phyloP scores from a whole-genome alignment of 495 filamentous ascomycete species.

The Penicillium waksmanii region DNA sequence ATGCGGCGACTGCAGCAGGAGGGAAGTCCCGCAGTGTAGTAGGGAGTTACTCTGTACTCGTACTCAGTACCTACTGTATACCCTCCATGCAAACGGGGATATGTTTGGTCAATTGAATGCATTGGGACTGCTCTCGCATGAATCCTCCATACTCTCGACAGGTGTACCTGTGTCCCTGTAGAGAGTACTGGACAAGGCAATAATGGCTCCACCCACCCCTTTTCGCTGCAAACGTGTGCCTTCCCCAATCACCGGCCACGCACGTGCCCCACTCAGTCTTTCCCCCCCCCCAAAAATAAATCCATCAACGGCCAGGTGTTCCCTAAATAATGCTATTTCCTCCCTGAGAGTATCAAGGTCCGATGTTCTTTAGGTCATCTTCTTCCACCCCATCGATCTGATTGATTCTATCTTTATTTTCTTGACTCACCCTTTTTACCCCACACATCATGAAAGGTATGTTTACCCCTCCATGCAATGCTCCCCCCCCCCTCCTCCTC shows the following conservation, averaged over 20 bases:
- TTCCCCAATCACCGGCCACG: constrained; percentile 29
- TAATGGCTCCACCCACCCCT: constrained; percentile 28
- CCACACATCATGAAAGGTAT: constrained; percentile 56
- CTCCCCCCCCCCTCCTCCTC: constrained; percentile 18
- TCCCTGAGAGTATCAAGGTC: constrained; percentile 9
- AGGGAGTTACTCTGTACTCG: no score
- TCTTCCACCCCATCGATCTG: constrained; percentile 11
- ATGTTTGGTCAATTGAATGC: no score
- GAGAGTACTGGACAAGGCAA: not conserved
- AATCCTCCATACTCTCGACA: no score
- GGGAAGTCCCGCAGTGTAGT: no score
- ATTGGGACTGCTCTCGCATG: no score
- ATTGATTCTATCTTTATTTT: constrained; percentile 17
- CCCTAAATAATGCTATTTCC: constrained; percentile 29
- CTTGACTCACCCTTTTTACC: constrained; percentile 14
- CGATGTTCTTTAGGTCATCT: not conserved
- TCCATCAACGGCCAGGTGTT: constrained; percentile 42
- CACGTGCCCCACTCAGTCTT: constrained; percentile 32
- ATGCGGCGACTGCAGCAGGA: not conserved
- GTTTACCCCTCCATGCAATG: constrained; percentile 17
- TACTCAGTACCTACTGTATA: no score
- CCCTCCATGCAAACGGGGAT: no score
- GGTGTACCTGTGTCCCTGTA: no score
- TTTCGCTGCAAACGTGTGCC: constrained; percentile 37
- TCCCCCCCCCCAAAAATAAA: constrained; percentile 37